Percentiles rank a stretch among this genome's conserved stretches.
Evolutionary conservation across 2,329 filamentous ascomycete genomes (phyloP).

Genomic region (Fusarium tricinctum): DNA sequence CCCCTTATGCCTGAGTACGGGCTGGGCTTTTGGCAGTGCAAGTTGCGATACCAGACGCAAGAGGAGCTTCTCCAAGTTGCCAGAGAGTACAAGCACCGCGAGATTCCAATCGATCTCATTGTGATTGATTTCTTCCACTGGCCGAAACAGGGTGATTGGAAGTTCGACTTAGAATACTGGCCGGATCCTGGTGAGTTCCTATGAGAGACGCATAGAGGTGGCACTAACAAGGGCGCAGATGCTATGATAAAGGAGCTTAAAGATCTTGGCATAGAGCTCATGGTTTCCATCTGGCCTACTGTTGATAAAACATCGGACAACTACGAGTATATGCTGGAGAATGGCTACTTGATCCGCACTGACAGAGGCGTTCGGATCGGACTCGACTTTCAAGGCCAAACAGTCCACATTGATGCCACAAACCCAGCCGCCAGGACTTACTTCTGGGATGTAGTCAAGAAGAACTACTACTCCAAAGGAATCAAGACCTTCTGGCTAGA

Average conservation of each 20-base stretch:
- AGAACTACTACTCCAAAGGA: slow-evolving; percentile 73
- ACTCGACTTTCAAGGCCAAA: slow-evolving; percentile 71
- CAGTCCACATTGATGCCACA: slow-evolving; percentile 74
- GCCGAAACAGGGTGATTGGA: slow-evolving; percentile 76
- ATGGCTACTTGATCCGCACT: slow-evolving; percentile 70
- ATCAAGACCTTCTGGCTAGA: slow-evolving; percentile 78
- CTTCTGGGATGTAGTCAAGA: slow-evolving; percentile 70
- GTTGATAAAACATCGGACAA: slow-evolving; percentile 72
- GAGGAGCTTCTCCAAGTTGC: slow-evolving; percentile 73
- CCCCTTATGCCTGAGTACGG: slow-evolving; percentile 79
- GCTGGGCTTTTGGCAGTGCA: slow-evolving; percentile 78
- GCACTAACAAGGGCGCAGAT: slow-evolving; percentile 51
- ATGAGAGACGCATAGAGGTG: not conserved
- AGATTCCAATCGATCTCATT: slow-evolving; percentile 74
- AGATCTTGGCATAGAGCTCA: slow-evolving; percentile 71
- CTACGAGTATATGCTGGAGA: slow-evolving; percentile 72
- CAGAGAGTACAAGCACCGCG: slow-evolving; percentile 68
- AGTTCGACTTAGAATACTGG: slow-evolving; percentile 74
- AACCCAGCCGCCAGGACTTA: slow-evolving; percentile 70
- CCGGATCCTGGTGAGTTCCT: slow-evolving; percentile 68
- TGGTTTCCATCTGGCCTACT: slow-evolving; percentile 79
- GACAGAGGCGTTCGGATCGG: slow-evolving; percentile 71
- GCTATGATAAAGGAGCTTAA: slow-evolving; percentile 74
- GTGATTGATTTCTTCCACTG: slow-evolving; percentile 79
- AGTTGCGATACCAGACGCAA: slow-evolving; percentile 75